A percentile compares a stretch with the other conserved stretches of the same genome.
These are phyloP conservation scores for Geranomyces michiganensis DNA, from an alignment of 192 early-diverging fungal species.

Conservation along the genomic window DNA sequence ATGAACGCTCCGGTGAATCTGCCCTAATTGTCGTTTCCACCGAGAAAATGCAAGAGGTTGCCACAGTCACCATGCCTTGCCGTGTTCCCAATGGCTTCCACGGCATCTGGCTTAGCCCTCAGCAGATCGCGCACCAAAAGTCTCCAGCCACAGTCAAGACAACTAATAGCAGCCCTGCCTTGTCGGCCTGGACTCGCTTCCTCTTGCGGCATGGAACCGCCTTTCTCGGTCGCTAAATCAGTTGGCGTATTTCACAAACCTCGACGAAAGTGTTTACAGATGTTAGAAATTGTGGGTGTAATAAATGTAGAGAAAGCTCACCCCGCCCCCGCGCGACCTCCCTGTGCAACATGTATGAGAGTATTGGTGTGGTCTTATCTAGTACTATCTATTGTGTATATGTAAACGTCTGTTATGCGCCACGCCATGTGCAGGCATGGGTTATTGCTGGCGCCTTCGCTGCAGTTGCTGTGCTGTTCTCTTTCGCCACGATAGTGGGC, in stretches of 20 bases:
- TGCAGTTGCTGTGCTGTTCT: constrained; percentile 10
- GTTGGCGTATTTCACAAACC: too few species aligned
- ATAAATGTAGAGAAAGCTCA: too few species aligned
- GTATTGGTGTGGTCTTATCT: too few species aligned
- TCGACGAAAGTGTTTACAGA: too few species aligned
- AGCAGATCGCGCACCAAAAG: background rate
- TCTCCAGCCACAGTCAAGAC: background rate
- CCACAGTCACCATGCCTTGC: constrained; percentile 1
- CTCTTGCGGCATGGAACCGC: background rate
- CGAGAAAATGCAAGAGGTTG: background rate
- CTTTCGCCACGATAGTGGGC: constrained; percentile 15
- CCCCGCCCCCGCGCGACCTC: too few species aligned
- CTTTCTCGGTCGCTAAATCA: constrained; percentile 1
- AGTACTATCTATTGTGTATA: too few species aligned
- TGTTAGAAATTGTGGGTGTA: too few species aligned
- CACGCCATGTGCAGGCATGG: constrained; percentile 24
- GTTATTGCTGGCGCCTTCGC: constrained; percentile 22
- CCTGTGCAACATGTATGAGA: too few species aligned
- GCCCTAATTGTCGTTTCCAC: background rate
- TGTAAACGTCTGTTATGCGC: too few species aligned
- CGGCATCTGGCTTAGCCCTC: background rate
- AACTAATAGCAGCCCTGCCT: background rate
- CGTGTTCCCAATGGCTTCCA: constrained; percentile 6
- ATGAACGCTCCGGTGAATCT: background rate
- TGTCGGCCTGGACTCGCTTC: constrained; percentile 2